These are phyloP conservation scores for Sphagnum contortum DNA, from an alignment of 225 moss, liverwort and hornwort genomes.

Conservation along the genomic window DNA sequence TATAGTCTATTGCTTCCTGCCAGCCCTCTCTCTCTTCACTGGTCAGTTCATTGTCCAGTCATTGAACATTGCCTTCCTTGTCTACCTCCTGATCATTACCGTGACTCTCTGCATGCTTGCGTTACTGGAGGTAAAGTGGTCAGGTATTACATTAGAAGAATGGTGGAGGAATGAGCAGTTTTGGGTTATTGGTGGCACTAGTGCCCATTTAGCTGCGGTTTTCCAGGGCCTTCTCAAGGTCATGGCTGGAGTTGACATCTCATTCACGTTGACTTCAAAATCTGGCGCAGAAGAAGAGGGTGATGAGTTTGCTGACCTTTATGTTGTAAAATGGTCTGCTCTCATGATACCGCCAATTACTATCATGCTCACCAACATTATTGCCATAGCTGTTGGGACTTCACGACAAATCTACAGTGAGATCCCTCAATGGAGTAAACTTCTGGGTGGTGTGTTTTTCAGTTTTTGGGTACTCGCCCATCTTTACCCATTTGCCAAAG, in stretches of 20 bases:
- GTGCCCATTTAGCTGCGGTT: constrained; percentile 90
- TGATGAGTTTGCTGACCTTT: constrained; percentile 71
- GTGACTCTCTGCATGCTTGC: constrained; percentile 71
- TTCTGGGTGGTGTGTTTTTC: constrained; percentile 85
- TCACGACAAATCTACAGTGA: constrained; percentile 60
- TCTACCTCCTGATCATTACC: constrained; percentile 76
- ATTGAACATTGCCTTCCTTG: constrained; percentile 62
- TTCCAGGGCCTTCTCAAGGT: constrained; percentile 88
- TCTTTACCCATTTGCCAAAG: constrained; percentile 90
- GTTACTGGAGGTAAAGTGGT: constrained; percentile 81
- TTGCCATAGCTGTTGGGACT: constrained; percentile 74
- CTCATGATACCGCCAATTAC: constrained; percentile 92
- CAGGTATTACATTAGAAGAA: constrained; percentile 73
- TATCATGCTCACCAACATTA: constrained; percentile 66
- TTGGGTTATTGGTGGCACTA: constrained; percentile 94
- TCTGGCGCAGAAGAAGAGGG: constrained; percentile 75
- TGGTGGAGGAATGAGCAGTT: constrained; percentile 98
- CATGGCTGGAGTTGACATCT: constrained; percentile 85
- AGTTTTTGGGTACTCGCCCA: constrained; percentile 78
- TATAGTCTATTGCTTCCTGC: constrained; percentile 82
- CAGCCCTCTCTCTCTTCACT: constrained; percentile 79
- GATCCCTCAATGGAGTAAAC: constrained; percentile 76
- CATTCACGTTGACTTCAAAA: constrained; percentile 85
- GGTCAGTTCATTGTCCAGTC: constrained; percentile 70
- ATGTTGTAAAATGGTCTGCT: constrained; percentile 82